phyloP scores from a whole-genome alignment of 352 stramenopile genomes.

The Phytophthora boehmeriae region DNA sequence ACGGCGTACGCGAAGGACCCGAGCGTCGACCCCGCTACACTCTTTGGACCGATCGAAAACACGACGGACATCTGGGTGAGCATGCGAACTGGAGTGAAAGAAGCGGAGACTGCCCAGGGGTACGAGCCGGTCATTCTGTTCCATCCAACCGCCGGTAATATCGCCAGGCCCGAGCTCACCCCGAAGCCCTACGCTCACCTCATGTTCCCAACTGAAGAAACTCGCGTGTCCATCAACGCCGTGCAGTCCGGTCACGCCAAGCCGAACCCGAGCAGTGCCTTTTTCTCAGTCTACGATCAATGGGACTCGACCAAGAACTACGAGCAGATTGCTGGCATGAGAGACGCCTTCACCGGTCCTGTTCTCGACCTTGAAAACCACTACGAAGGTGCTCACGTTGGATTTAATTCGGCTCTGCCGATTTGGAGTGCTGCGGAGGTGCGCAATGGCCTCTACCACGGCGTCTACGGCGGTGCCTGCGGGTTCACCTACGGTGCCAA shows the following conservation, averaged over 20 bases:
- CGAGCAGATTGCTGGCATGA: slow-evolving; percentile 25
- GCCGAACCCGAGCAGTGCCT: neutral
- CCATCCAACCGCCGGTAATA: slow-evolving; percentile 5
- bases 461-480: slow-evolving; percentile 17
- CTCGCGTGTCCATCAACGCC: slow-evolving; percentile 12
- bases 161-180: slow-evolving; percentile 1
- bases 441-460: slow-evolving; percentile 24
- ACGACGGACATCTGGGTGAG: slow-evolving; percentile 17
- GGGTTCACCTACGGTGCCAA: slow-evolving; percentile 32
- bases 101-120: slow-evolving; percentile 3
- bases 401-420: slow-evolving; percentile 3
- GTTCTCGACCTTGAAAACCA: slow-evolving; percentile 31
- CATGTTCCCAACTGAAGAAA: slow-evolving; percentile 12
- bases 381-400: slow-evolving; percentile 22
- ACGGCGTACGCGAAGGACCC: neutral
- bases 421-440: slow-evolving; percentile 28
- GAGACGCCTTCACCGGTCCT: slow-evolving; percentile 21
- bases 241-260: slow-evolving; percentile 10
- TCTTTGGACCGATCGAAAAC: slow-evolving; percentile 12
- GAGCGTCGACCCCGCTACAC: neutral
- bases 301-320: slow-evolving; percentile 42
- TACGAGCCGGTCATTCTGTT: slow-evolving; percentile 13
- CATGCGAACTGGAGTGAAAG: slow-evolving; percentile 15
- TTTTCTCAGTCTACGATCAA: slow-evolving; percentile 1
- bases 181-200: slow-evolving; percentile 8